Conservation (phyloP, 257 asterid species). For the Galeopsis tetrahit region DNA sequence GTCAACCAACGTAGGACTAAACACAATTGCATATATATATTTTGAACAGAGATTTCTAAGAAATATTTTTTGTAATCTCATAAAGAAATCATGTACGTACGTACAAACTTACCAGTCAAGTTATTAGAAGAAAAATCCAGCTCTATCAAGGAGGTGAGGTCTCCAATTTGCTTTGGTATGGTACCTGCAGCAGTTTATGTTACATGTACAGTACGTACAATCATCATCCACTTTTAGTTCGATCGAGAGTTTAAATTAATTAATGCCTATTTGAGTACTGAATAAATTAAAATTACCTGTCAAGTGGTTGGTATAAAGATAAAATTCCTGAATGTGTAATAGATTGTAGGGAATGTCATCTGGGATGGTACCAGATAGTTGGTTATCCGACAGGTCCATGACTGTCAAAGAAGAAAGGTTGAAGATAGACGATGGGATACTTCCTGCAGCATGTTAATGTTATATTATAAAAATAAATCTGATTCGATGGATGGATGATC, state of each 20-base stretch:
- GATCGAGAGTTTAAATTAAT: not conserved
- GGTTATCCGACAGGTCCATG: not conserved
- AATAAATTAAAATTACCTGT: not conserved
- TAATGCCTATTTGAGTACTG: not conserved
- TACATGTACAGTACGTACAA: not conserved
- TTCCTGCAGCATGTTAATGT: not conserved
- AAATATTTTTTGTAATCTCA: too few relatives aligned
- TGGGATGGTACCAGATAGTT: conserved; percentile 6
- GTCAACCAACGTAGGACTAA: too few relatives aligned
- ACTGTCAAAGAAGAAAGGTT: not conserved
- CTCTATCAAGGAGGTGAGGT: not conserved
- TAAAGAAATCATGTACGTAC: too few relatives aligned
- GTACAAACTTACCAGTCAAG: not conserved
- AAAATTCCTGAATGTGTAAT: not conserved
- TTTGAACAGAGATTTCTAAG: too few relatives aligned
- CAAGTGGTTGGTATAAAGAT: not conserved
- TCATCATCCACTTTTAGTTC: not conserved
- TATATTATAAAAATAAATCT: too few relatives aligned
- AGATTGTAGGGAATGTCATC: not conserved
- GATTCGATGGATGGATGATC: too few relatives aligned
- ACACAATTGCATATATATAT: too few relatives aligned
- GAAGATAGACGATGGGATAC: not conserved
- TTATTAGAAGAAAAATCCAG: not conserved
- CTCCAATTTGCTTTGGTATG: conserved; percentile 15
- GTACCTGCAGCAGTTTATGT: conserved; percentile 8